Percentiles rank a stretch among this genome's conserved stretches.
These are phyloP conservation scores for Chalaropsis thielavioides DNA, from an alignment of 2,329 filamentous ascomycete species.

Conservation along the genomic window DNA sequence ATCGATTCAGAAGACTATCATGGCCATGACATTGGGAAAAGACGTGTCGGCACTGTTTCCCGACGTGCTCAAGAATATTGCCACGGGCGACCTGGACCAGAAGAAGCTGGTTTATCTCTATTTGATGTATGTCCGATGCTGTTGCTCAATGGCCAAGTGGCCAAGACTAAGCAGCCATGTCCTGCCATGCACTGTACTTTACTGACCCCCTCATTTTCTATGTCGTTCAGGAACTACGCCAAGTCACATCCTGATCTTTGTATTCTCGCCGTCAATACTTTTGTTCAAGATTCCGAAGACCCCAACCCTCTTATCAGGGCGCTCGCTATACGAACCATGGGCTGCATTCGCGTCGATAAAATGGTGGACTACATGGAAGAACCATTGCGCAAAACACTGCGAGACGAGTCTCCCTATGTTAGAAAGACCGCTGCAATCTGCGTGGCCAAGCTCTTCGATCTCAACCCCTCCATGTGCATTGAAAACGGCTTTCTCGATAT, in stretches of 20 bases:
- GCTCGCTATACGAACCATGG: slow-evolving; percentile 94
- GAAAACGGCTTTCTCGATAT: slow-evolving; percentile 94
- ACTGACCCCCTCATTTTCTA: not conserved
- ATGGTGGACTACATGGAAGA: slow-evolving; percentile 99
- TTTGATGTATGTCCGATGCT: slow-evolving; percentile 54
- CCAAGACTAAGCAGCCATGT: not conserved
- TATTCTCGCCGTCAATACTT: slow-evolving; percentile 97
- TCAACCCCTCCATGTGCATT: slow-evolving; percentile 82
- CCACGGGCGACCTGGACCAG: slow-evolving; percentile 84
- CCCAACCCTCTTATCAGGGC: slow-evolving; percentile 92
- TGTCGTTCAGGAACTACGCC: slow-evolving; percentile 74
- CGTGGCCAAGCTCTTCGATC: slow-evolving; percentile 92
- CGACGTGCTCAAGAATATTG: slow-evolving; percentile 97
- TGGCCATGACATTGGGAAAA: slow-evolving; percentile 98
- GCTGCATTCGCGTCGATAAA: slow-evolving; percentile 94
- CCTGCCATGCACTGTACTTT: not conserved
- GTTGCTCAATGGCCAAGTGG: not conserved
- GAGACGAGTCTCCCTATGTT: slow-evolving; percentile 96
- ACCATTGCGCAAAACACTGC: slow-evolving; percentile 82
- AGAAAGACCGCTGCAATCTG: slow-evolving; percentile 96
- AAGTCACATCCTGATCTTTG: slow-evolving; percentile 98
- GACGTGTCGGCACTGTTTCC: slow-evolving; percentile 95
- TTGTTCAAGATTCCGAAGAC: slow-evolving; percentile 97
- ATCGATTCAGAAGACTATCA: slow-evolving; percentile 98
- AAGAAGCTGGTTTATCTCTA: slow-evolving; percentile 99